These are phyloP conservation scores for Cicer yamashitae DNA, from an alignment of 306 rosid genomes.

Conservation along the genomic window DNA sequence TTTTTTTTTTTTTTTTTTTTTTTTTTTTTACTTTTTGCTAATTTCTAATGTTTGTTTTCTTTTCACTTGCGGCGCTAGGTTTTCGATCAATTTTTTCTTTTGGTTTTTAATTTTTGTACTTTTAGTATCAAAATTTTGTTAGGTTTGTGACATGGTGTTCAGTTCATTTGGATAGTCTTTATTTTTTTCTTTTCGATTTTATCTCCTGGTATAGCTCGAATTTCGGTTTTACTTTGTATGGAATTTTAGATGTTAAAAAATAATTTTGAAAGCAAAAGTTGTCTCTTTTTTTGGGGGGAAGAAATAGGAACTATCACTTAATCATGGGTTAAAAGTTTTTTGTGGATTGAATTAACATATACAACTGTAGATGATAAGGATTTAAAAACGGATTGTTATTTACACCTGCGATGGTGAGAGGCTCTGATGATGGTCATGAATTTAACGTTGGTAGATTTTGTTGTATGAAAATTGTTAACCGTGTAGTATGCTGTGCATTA, in stretches of 20 bases:
- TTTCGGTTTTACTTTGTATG: neutral
- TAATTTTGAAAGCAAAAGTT: neutral
- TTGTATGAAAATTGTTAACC: neutral
- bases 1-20: too few relatives aligned
- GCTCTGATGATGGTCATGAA: neutral
- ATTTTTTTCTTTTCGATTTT: neutral
- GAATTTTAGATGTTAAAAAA: neutral
- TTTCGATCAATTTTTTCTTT: neutral
- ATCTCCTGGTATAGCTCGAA: neutral
- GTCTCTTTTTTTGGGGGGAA: neutral
- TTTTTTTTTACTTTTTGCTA: neutral
- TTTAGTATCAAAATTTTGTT: neutral
- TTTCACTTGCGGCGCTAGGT: neutral
- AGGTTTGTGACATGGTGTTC: neutral
- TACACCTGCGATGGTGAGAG: neutral
- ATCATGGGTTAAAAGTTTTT: neutral
- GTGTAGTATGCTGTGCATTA: neutral
- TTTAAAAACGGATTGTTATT: neutral
- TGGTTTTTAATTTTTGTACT: neutral
- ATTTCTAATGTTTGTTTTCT: neutral
- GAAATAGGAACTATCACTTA: neutral
- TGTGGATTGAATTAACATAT: slow-evolving; percentile 1
- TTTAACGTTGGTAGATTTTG: neutral
- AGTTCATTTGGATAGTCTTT: neutral
- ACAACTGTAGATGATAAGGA: neutral